Evolutionary conservation across 2,329 filamentous ascomycete genomes (phyloP).

Genomic region (Penicillium sp.): DNA sequence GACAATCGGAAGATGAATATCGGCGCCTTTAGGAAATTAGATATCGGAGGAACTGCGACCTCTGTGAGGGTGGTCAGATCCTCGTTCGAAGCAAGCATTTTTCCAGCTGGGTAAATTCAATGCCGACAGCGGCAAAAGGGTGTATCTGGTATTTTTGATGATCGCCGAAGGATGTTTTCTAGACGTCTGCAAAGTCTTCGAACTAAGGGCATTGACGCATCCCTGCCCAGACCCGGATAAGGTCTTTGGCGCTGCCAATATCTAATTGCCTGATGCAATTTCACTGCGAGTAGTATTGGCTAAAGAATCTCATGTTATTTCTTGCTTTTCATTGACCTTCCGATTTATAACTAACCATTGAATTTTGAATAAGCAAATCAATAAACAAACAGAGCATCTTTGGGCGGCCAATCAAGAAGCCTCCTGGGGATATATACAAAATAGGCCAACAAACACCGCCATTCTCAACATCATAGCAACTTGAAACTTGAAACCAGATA

Average conservation of each 20-base stretch:
- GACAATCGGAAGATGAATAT: slow-evolving; percentile 2
- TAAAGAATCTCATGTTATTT: no score
- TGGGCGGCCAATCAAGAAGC: background rate
- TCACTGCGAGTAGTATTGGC: no score
- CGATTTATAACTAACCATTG: no score
- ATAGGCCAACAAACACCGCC: background rate
- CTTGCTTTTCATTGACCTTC: no score
- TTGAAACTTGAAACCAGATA: no score
- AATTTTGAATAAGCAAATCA: no score
- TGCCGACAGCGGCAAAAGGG: slow-evolving; percentile 2
- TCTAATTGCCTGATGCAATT: no score
- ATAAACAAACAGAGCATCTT: no score
- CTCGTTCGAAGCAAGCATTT: no score
- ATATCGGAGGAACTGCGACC: background rate
- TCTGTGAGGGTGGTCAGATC: background rate
- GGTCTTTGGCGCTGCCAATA: background rate
- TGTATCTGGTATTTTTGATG: background rate
- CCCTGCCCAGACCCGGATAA: slow-evolving; percentile 2
- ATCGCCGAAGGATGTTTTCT: background rate
- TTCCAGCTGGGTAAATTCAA: background rate
- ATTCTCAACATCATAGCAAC: background rate
- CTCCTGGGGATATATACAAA: background rate
- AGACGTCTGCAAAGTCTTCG: background rate
- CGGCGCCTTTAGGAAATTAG: slow-evolving; percentile 7
- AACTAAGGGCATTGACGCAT: background rate